These are phyloP conservation scores for Agrocybe chaxingu DNA, from an alignment of 768 basidiomycete genomes.

Conservation along the genomic window DNA sequence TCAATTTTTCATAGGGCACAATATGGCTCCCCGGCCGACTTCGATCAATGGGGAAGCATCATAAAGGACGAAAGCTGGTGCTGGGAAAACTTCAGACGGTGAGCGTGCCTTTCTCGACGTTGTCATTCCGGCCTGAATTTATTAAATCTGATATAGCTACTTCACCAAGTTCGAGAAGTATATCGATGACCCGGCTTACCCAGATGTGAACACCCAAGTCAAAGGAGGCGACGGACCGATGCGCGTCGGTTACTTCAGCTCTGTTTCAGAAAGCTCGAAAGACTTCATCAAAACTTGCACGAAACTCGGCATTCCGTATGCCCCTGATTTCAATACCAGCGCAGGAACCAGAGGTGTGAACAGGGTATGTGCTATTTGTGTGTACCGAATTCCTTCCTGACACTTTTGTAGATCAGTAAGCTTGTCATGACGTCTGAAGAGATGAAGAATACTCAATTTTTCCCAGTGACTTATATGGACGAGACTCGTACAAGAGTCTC, in stretches of 20 bases:
- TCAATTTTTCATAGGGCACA: slow-evolving; percentile 43
- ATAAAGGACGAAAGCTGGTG: slow-evolving; percentile 57
- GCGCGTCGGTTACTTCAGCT: slow-evolving; percentile 46
- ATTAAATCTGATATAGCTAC: slow-evolving; percentile 36
- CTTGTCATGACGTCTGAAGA: background rate
- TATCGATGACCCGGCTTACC: slow-evolving; percentile 40
- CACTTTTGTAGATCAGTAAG: slow-evolving; percentile 26
- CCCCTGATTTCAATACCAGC: slow-evolving; percentile 53
- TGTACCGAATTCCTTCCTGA: background rate
- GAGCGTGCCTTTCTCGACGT: slow-evolving; percentile 3
- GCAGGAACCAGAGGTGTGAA: slow-evolving; percentile 53
- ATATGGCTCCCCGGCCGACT: slow-evolving; percentile 64
- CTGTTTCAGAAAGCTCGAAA: slow-evolving; percentile 33
- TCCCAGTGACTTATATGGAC: slow-evolving; percentile 64
- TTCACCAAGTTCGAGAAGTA: slow-evolving; percentile 65
- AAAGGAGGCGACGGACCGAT: slow-evolving; percentile 53
- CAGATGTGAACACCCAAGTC: slow-evolving; percentile 39
- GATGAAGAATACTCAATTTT: background rate
- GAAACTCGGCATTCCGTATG: slow-evolving; percentile 48
- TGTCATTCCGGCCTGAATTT: background rate
- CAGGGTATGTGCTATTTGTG: slow-evolving; percentile 34
- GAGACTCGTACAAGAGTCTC: slow-evolving; percentile 47
- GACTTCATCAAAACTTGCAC: slow-evolving; percentile 52
- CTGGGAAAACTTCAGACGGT: slow-evolving; percentile 54
- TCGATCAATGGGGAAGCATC: slow-evolving; percentile 60